A percentile compares a stretch with the other conserved stretches of the same genome.
Evolutionary conservation across 2,329 filamentous ascomycete genomes (phyloP).

Genomic region (Clonostachys rhizophaga): DNA sequence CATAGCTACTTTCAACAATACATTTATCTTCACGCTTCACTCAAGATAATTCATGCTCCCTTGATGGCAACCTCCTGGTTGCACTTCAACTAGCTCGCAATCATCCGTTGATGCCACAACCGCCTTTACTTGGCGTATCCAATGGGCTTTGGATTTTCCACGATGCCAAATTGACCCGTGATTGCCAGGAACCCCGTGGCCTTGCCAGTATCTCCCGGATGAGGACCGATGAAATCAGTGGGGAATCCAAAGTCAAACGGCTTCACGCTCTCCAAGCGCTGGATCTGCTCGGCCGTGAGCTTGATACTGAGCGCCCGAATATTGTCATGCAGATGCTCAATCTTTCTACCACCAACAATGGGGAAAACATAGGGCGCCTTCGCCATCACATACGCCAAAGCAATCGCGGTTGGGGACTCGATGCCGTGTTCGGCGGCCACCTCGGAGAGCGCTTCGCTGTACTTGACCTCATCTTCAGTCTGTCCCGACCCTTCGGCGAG

Average conservation of each 20-base stretch:
- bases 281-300: background rate
- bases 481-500: conserved; percentile 9
- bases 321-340: conserved; percentile 35
- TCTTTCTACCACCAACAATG: conserved; percentile 45
- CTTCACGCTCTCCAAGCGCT: background rate
- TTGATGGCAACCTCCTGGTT: no score
- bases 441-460: conserved; percentile 44
- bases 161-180: no score
- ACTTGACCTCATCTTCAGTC: conserved; percentile 10
- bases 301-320: background rate
- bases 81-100: no score
- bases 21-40: no score
- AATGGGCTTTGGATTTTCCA: no score
- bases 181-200: no score
- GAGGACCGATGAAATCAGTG: background rate
- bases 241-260: background rate
- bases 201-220: no score
- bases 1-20: no score
- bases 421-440: conserved; percentile 9
- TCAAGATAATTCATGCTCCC: no score
- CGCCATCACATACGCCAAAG: conserved; percentile 44
- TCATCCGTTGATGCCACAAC: no score
- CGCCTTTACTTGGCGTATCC: no score
- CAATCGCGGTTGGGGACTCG: conserved; percentile 39
- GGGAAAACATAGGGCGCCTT: conserved; percentile 49